Evolutionary conservation across 1,139 yeast genomes (phyloP), one percentile per base, ranked within the genome.

Genomic region (Spathaspora sp.): DNA sequence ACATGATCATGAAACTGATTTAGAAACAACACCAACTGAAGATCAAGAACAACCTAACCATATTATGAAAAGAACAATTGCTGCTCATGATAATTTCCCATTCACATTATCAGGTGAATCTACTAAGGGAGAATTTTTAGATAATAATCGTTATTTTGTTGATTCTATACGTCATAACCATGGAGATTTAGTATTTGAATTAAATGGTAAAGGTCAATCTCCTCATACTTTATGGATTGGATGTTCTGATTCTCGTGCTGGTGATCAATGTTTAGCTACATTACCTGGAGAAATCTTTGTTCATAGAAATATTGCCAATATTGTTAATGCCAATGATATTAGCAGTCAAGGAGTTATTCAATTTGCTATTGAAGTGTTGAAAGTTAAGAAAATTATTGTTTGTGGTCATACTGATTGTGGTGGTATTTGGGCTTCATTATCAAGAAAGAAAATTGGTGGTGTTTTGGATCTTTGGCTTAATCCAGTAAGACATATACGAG

Each of bases 351-450:
- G 96, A 1, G 93, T 90, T 2, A 74, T 93, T 39, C 97, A 93
- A 64, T 89, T 90, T 59, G 97, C 97, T 2, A 82, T 93, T 52
- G 93, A 89, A 58, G 91, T 86, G 16, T 75, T 93, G 53, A 86
- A 88, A 61, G 96, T 95, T 33, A 78, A 77, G 55, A 89, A 88
- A 60, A 83, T 93, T 49, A 78, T 93, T 48, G 89, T 93, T 8
- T 90, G 97, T 67, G 99, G 99, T n/a, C 99, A 93, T 70, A 88
- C 96, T 31, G 96, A 90, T 67, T 93, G 99, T 73, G 98, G 98
- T 43, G 99, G 98, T 27, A 82, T 90, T 48, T 86, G 91, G 84
- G 93, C 97, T 20, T 85, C 95, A 15, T 69, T 93, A 48, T 78
- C 86, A 5, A 77, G 82, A 50, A 82, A 84, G 56, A 79, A 80